Conservation (phyloP, 2,329 filamentous ascomycete genomes). For the Penicillium sp. region DNA sequence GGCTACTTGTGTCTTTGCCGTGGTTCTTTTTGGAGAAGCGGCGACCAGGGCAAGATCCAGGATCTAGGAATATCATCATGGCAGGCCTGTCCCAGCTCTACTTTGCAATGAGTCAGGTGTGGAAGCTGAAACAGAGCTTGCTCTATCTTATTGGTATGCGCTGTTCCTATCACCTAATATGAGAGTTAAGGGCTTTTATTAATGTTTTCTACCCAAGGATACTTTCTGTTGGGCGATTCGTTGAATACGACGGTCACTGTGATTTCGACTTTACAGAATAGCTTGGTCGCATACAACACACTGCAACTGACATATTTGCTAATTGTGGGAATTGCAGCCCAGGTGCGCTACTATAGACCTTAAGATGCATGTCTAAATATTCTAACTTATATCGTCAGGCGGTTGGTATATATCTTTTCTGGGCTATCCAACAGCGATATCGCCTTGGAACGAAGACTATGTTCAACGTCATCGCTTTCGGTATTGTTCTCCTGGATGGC, state of each 20-base stretch:
- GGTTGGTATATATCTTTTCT: slow-evolving; percentile 63
- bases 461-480: slow-evolving; percentile 65
- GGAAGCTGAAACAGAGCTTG: slow-evolving; percentile 64
- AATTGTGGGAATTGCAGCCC: slow-evolving; percentile 64
- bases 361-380: not conserved
- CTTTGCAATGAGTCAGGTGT: slow-evolving; percentile 60
- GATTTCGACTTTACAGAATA: slow-evolving; percentile 65
- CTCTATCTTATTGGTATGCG: slow-evolving; percentile 60
- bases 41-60: slow-evolving; percentile 58
- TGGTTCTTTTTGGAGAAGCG: slow-evolving; percentile 68
- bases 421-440: slow-evolving; percentile 61
- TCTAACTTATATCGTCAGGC: slow-evolving; percentile 20
- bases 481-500: slow-evolving; percentile 59
- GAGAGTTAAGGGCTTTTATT: not conserved
- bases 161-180: no score
- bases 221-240: slow-evolving; percentile 68
- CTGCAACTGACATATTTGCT: slow-evolving; percentile 65
- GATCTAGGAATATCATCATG: slow-evolving; percentile 50
- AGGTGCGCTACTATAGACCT: slow-evolving; percentile 39
- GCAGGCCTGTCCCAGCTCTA: slow-evolving; percentile 64
- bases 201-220: slow-evolving; percentile 38
- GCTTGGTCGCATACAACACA: slow-evolving; percentile 64
- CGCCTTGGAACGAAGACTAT: slow-evolving; percentile 64
- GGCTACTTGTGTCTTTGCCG: slow-evolving; percentile 63
- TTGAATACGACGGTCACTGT: slow-evolving; percentile 71